Conservation (phyloP, 139 green algal genomes). For the Coelastrella sp. region DNA sequence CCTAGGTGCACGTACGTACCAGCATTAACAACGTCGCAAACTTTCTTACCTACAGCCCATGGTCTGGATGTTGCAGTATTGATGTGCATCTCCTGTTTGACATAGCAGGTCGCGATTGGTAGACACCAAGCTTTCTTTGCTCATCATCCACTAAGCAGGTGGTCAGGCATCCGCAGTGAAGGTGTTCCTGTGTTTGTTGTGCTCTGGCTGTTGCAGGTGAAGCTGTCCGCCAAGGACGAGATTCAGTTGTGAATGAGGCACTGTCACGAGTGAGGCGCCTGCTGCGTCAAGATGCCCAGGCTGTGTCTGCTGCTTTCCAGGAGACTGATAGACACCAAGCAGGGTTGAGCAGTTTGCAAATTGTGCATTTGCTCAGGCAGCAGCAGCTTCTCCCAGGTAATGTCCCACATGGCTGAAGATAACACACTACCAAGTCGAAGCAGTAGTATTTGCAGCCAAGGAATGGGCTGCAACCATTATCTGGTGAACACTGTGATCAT, state of each 20-base stretch:
- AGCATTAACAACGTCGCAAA: background rate
- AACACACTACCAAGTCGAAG: no score
- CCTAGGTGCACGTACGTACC: constrained; percentile 53
- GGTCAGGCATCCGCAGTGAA: background rate
- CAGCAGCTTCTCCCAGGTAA: constrained; percentile 51
- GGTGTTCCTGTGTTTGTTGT: background rate
- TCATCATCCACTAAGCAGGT: background rate
- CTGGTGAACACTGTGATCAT: no score
- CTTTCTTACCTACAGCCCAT: background rate
- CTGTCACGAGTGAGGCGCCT: constrained; percentile 61
- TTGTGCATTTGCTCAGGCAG: constrained; percentile 51
- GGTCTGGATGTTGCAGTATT: background rate
- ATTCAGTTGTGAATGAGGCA: constrained; percentile 58
- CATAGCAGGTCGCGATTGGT: background rate
- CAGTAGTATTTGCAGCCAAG: no score
- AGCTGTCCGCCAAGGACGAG: constrained; percentile 30
- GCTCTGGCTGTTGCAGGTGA: constrained; percentile 4
- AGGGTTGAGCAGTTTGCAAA: constrained; percentile 56
- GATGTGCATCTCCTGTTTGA: background rate
- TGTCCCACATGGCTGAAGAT: no score
- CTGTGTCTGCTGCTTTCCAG: constrained; percentile 48
- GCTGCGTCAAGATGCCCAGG: constrained; percentile 64
- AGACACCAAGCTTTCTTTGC: background rate
- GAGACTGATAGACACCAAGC: constrained; percentile 50
- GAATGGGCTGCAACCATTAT: no score